Evolutionary conservation across 441 rosid species (phyloP).

Genomic region (Eruca vesicaria): DNA sequence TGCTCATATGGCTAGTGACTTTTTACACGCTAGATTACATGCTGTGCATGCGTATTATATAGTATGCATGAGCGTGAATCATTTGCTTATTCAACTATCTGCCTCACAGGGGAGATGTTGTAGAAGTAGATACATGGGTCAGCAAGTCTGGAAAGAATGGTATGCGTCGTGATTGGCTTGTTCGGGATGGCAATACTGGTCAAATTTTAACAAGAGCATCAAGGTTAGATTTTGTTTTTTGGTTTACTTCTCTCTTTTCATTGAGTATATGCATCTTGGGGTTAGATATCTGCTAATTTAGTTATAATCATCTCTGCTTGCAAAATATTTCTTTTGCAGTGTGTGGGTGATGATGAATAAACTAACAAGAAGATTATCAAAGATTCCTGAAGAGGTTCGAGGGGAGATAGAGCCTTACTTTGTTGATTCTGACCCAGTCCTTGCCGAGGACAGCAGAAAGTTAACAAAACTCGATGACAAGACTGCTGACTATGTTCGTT

Average conservation of each 20-base stretch:
- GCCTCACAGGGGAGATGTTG: conserved; percentile 85
- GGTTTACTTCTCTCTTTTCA: conserved; percentile 7
- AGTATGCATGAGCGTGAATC: not conserved
- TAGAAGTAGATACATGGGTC: conserved; percentile 90
- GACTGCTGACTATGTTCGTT: conserved; percentile 68
- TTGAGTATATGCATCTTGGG: not conserved
- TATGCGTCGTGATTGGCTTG: conserved; percentile 96
- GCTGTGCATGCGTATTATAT: too few relatives aligned
- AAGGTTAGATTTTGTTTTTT: conserved; percentile 49
- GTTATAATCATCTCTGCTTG: conserved; percentile 14
- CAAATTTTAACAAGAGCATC: conserved; percentile 86
- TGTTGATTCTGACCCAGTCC: conserved; percentile 61
- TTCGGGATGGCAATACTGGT: conserved; percentile 74
- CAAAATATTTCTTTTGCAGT: conserved; percentile 42
- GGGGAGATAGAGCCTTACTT: conserved; percentile 82
- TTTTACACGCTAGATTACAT: not conserved
- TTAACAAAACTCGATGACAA: conserved; percentile 80
- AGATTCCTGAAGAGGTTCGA: conserved; percentile 92
- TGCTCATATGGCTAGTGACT: not conserved
- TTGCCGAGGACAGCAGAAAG: conserved; percentile 85
- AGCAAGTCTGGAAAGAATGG: conserved; percentile 93
- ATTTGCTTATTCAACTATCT: conserved; percentile 11
- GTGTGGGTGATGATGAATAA: conserved; percentile 99
- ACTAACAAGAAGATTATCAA: conserved; percentile 86
- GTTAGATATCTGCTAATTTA: conserved; percentile 14